Percentiles rank a stretch among this genome's conserved stretches.
Conservation (phyloP, 768 basidiomycete genomes). For the Ephemerocybe angulata region DNA sequence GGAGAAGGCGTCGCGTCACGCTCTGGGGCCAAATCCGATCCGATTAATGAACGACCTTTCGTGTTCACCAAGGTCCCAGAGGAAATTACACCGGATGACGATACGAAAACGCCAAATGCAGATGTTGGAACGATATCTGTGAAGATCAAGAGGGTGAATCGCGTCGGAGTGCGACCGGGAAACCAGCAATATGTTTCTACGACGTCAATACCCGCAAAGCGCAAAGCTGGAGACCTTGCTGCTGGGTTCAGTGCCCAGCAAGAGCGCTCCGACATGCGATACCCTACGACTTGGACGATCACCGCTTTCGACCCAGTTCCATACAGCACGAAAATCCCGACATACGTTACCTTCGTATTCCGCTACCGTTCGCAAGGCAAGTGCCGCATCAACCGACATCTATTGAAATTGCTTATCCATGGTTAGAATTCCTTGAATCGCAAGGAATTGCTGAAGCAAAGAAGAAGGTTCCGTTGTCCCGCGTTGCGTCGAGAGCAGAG, state of each 20-base stretch:
- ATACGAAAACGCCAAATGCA: constrained; percentile 26
- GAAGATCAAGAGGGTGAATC: constrained; percentile 44
- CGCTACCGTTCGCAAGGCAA: constrained; percentile 56
- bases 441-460: constrained; percentile 46
- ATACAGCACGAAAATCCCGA: constrained; percentile 36
- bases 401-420: not conserved
- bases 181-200: constrained; percentile 43
- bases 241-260: constrained; percentile 38
- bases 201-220: constrained; percentile 27
- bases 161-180: constrained; percentile 33
- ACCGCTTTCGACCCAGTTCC: constrained; percentile 37
- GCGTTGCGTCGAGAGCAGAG: not conserved
- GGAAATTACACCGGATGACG: constrained; percentile 26
- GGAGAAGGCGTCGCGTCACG: constrained; percentile 56
- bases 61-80: constrained; percentile 45
- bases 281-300: constrained; percentile 48
- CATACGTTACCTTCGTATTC: constrained; percentile 67
- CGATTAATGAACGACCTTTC: constrained; percentile 55
- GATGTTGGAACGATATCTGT: constrained; percentile 53
- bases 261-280: not conserved
- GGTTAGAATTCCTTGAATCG: constrained; percentile 44
- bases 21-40: constrained; percentile 48
- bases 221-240: constrained; percentile 39
- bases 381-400: constrained; percentile 8
- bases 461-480: constrained; percentile 9